These are phyloP conservation scores for Corynespora cassiicola DNA, from an alignment of 2,329 filamentous ascomycete species.

Conservation along the genomic window DNA sequence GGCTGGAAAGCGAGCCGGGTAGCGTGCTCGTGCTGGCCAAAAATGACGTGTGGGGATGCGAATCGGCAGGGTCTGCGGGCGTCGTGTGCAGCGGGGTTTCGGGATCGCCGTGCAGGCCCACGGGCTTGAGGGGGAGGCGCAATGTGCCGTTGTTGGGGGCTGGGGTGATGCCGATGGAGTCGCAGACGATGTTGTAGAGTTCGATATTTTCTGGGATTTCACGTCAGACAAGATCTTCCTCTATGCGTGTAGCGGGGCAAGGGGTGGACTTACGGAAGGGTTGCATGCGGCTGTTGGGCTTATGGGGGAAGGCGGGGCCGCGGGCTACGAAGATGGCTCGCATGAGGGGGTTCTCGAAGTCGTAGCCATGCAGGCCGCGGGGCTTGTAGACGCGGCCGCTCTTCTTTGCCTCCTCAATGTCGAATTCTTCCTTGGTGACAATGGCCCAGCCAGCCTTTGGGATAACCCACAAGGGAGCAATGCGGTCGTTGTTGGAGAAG, in stretches of 20 bases:
- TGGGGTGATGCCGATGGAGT: slow-evolving; percentile 77
- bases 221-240: slow-evolving; percentile 28
- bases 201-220: slow-evolving; percentile 80
- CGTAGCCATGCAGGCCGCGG: slow-evolving; percentile 89
- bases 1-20: slow-evolving; percentile 24
- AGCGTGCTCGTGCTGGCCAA: slow-evolving; percentile 23
- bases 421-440: slow-evolving; percentile 79
- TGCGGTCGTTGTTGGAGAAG: slow-evolving; percentile 85
- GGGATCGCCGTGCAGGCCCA: slow-evolving; percentile 65
- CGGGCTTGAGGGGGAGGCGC: slow-evolving; percentile 69
- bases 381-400: slow-evolving; percentile 76
- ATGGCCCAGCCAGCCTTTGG: slow-evolving; percentile 94
- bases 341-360: slow-evolving; percentile 95
- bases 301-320: slow-evolving; percentile 89
- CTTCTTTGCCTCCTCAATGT: slow-evolving; percentile 71
- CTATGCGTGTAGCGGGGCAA: neutral
- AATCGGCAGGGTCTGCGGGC: slow-evolving; percentile 59
- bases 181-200: slow-evolving; percentile 93
- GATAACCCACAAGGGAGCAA: slow-evolving; percentile 93
- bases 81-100: slow-evolving; percentile 54
- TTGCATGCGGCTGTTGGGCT: slow-evolving; percentile 78
- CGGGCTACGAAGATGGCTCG: slow-evolving; percentile 91
- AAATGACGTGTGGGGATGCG: slow-evolving; percentile 7
- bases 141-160: slow-evolving; percentile 88
- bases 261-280: slow-evolving; percentile 75